Evolutionary conservation across 768 basidiomycete genomes (phyloP), one percentile per base, ranked within the genome.

Genomic region (Auricularia sp.): DNA sequence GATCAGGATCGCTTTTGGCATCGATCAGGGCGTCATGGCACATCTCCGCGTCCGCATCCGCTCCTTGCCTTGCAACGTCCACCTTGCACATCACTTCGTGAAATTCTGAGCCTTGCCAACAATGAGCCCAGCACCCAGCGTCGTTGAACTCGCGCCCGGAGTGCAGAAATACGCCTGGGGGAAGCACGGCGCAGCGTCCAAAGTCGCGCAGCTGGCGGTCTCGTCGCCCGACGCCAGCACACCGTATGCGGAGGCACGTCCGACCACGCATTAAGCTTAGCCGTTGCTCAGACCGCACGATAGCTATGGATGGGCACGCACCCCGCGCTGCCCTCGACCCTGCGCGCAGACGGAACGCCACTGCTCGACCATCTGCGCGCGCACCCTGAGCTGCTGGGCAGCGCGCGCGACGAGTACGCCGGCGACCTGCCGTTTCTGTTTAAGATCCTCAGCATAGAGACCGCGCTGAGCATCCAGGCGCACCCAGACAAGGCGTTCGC

Each of bases 281-380:
- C 54, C 18, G 34, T 18, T 43, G 5, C 21, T 51, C 60, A 36
- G 51, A 1, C 54, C 58, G 64, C 66, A 70, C 16, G 33, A 63
- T 72, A 98, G 94, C 79, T 99, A 54, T 99, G 97, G 97, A 98
- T 98, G 96, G 97, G 97, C 10, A 98, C 97, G 0, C 97, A 98
- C 70, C 82, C 90, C 2, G 90, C 79, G 42, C 81, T 87, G 7
- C 88, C 88, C 0, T 87, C 88, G 5, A 75, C 74, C 6, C 72
- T 84, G 21, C 72, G 77, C 65, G 66, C 68, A 18, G 65, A 78
- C 11, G 81, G 83, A 16, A 82, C 84, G 10, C 75, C 75, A 23
- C 85, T 85, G 66, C 84, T 81, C 3, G 77, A 84, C 21, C 75
- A 90, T 71, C 81, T 99, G 66, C 78, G 82, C 21, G 75, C 79